Base-by-base conservation (phyloP, 208 protist species). In the Acanthamoeba healyi region DNA sequence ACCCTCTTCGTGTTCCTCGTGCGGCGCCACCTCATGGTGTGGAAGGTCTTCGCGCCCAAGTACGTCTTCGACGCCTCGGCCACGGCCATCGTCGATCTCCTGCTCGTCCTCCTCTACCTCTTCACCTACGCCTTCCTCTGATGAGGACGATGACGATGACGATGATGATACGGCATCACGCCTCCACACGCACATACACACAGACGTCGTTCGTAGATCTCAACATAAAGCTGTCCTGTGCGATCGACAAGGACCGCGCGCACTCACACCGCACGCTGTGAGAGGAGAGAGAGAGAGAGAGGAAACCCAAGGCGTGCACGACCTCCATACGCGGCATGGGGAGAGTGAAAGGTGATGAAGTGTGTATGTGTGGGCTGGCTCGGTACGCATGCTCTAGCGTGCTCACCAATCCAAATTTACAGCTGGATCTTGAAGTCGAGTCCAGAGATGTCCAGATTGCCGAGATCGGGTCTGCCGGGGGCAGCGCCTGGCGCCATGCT, bases 1-100 rank as follows among this genome's bases (percentile, higher is more conserved):
- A 92, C 63, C 42, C 40, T 94, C 0, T 90, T 70, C 56, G 94
- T 96, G 34, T 95, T 92, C 81, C n/a, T 24, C 51, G 65, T 84
- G 14, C 26, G 95, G 9, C 44, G 96, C 38, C 96, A 97, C 79
- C 74, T 97, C 34, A 97, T 97, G 96, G 96, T 96, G 32, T 97
- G 95, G 95, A 65, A 88, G 44, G 90, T 97, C 22, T 97, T 97
- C 81, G 91, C 94, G 19, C 96, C 96, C 42, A 96, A 96, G 70
- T 96, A 94, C 46, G 84, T 95, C 4, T 96, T 96, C 90, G 95
- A 96, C 72, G 88, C 67, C 2, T 6, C 56, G 34, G 61, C 94
- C 56, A 42, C 94, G 6, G n/a, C 94, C 22, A 44, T 92, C 34
- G 56, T 95, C 15, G 42, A 70, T 32, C 7, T 92, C 2, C 72